Percentiles rank a stretch among this genome's conserved stretches.
Evolutionary conservation across 1,139 yeast genomes (phyloP).

Genomic region (Protomyces macrosporus): DNA sequence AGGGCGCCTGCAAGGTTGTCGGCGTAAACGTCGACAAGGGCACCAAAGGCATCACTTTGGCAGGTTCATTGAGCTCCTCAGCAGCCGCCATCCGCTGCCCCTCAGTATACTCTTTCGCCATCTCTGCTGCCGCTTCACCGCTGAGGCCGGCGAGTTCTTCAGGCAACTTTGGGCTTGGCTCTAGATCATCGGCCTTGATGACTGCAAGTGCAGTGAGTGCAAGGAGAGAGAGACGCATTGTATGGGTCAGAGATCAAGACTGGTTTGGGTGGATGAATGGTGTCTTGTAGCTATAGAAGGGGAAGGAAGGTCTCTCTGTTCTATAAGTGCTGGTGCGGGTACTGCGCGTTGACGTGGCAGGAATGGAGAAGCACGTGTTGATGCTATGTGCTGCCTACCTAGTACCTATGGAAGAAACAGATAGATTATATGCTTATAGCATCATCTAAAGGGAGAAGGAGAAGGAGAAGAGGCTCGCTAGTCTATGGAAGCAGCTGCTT

Average conservation of each 20-base stretch:
- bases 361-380: constrained; percentile 69
- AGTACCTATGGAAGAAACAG: constrained; percentile 22
- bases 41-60: constrained; percentile 1
- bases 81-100: no score
- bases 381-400: no score
- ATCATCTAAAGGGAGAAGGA: no score
- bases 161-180: no score
- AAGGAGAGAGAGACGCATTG: constrained; percentile 12
- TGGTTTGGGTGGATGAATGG: not conserved
- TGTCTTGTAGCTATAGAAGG: not conserved
- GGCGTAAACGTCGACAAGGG: constrained; percentile 22
- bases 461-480: no score
- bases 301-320: not conserved
- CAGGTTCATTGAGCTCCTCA: not conserved
- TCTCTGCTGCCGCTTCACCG: no score
- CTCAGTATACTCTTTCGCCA: no score
- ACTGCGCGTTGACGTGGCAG: constrained; percentile 57
- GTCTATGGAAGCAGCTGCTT: no score
- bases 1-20: constrained; percentile 32
- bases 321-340: not conserved
- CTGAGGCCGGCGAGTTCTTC: no score
- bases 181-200: constrained; percentile 9
- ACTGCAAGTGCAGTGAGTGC: constrained; percentile 18
- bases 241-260: not conserved
- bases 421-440: no score